Evolutionary conservation across 1,139 yeast genomes (phyloP), one percentile per base, ranked within the genome.

Genomic region (Suhomyces coccinellae): DNA sequence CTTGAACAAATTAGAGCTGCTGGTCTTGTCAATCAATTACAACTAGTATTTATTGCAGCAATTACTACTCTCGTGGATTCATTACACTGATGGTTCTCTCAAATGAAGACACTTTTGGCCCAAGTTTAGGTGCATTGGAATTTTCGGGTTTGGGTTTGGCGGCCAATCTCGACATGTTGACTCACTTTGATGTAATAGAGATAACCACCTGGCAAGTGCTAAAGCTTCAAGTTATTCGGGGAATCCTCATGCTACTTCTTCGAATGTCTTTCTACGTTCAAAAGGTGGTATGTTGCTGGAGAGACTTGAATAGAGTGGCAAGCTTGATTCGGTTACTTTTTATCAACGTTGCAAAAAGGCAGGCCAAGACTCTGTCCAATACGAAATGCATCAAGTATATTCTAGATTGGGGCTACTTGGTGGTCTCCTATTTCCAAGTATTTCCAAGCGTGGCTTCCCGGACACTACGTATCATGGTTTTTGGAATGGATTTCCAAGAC

Each of bases 401-500:
- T 12, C 29, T 26, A 26, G 29, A 26, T 10, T 12, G 12, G 29
- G 6, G 12, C 29, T 12, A 26, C 7, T 26, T 26, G 29, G n/a
- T 12, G 29, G 3, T 10, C n/a, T 7, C 29, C 12, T 26, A 3
- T 10, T 3, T 26, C 4, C 29, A 6, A 11, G 12, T 26, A 12
- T 12, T 26, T 26, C 29, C 29, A 3, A 6, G 29, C 2, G 6
- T 26, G 29, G n/a, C 29, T 11, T 16, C 22, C 24, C 12, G 11
- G 10, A 13, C 22, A 3, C n/a, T 34, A n/a, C 22, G 30, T 12
- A 8, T 29, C 10, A 20, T 40, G 13, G 9, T 33, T 5, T 37
- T n/a, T 13, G 44, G 44, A 3, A 20, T 44, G 15, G n/a, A 33
- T 6, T 35, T 37, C 3, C 6, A n/a, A 14, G 36, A 38, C 28